phyloP scores from a whole-genome alignment of 108 stramenopile genomes.

The Asterionellopsis glacialis region DNA sequence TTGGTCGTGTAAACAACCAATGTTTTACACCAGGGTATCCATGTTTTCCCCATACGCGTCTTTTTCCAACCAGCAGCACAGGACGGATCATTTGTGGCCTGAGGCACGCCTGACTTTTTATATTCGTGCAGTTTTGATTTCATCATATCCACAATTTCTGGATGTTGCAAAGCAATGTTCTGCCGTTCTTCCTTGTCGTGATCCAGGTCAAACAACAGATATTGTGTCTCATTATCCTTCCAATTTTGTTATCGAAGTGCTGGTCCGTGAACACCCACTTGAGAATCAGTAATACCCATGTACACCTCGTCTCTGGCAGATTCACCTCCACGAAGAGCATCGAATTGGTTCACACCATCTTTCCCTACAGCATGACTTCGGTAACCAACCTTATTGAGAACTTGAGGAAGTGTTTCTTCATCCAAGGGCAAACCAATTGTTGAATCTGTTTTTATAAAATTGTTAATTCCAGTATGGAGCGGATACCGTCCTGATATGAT shows the following conservation, averaged over 20 bases:
- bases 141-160: too few species aligned
- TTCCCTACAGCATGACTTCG: conserved; percentile 52
- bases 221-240: too few species aligned
- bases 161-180: too few species aligned
- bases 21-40: too few species aligned
- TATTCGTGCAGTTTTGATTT: too few species aligned
- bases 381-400: conserved; percentile 31
- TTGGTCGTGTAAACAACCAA: too few species aligned
- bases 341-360: conserved; percentile 29
- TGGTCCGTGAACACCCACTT: conserved; percentile 13
- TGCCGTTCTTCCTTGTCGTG: too few species aligned
- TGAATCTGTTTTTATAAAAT: conserved; percentile 3
- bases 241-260: conserved; percentile 21
- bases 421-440: conserved; percentile 31
- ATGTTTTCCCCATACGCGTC: too few species aligned
- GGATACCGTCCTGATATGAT: conserved; percentile 34
- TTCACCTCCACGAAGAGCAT: not conserved
- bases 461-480: conserved; percentile 30
- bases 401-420: conserved; percentile 26
- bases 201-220: too few species aligned
- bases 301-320: conserved; percentile 26
- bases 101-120: too few species aligned
- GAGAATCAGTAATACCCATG: conserved; percentile 28
- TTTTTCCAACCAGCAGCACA: too few species aligned
- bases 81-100: too few species aligned